Conservation (phyloP, 1,139 yeast genomes). For the Blastobotrys proliferans region DNA sequence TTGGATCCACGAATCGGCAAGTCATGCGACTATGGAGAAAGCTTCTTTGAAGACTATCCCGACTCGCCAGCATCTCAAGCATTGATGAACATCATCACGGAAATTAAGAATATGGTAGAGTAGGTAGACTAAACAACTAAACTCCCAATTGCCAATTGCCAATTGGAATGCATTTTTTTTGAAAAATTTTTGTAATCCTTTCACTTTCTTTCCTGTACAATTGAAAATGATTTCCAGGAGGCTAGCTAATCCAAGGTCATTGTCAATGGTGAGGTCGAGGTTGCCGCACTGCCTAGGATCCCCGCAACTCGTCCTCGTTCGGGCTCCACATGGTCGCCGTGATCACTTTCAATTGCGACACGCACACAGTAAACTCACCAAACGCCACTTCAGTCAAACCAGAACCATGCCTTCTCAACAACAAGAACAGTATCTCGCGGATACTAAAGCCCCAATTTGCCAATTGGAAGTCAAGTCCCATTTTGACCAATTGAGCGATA, state of each 20-base stretch:
- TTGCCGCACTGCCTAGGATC: too few species aligned
- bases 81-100: constrained; percentile 66
- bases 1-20: constrained; percentile 91
- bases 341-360: too few species aligned
- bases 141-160: too few species aligned
- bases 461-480: constrained; percentile 36
- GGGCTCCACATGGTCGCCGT: too few species aligned
- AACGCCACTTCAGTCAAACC: background rate
- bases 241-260: too few species aligned
- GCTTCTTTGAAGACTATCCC: constrained; percentile 72
- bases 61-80: constrained; percentile 94
- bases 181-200: background rate
- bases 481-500: constrained; percentile 48
- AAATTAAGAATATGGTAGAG: constrained; percentile 18
- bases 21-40: constrained; percentile 84
- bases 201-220: too few species aligned
- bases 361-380: too few species aligned
- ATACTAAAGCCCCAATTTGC: constrained; percentile 45
- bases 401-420: too few species aligned
- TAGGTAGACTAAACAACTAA: too few species aligned
- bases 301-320: too few species aligned
- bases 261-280: too few species aligned
- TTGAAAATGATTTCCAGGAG: too few species aligned
- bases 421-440: constrained; percentile 37
- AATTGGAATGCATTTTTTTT: background rate